Evolutionary conservation across 2,329 filamentous ascomycete species (phyloP).

Genomic region (Penicillium sclerotiorum): DNA sequence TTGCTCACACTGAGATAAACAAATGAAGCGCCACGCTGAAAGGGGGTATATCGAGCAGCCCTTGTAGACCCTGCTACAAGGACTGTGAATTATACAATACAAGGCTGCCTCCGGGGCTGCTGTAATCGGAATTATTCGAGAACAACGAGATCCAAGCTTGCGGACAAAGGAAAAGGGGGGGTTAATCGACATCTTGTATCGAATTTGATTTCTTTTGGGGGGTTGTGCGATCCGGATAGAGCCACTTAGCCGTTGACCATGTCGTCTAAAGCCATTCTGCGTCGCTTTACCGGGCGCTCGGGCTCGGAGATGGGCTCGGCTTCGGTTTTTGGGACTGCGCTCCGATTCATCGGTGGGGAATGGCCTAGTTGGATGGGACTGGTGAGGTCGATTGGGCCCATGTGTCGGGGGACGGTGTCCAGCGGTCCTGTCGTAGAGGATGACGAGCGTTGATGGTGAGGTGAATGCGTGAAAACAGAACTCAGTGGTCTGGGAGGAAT

Average conservation of each 20-base stretch:
- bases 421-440: slow-evolving; percentile 24
- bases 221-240: too few species aligned
- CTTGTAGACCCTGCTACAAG: slow-evolving; percentile 27
- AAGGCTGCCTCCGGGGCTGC: slow-evolving; percentile 20
- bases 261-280: slow-evolving; percentile 44
- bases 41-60: slow-evolving; percentile 16
- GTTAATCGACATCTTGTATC: too few species aligned
- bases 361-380: slow-evolving; percentile 21
- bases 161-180: neutral
- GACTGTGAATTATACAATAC: slow-evolving; percentile 26
- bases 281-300: slow-evolving; percentile 36
- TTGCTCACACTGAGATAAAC: slow-evolving; percentile 2
- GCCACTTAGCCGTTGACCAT: slow-evolving; percentile 45
- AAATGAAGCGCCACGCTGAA: slow-evolving; percentile 8
- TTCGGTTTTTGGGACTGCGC: slow-evolving; percentile 25
- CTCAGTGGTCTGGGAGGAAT: slow-evolving; percentile 25
- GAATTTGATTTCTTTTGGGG: too few species aligned
- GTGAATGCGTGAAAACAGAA: slow-evolving; percentile 30
- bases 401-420: slow-evolving; percentile 27
- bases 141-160: neutral
- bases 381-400: slow-evolving; percentile 21
- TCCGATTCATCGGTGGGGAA: slow-evolving; percentile 16
- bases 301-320: neutral
- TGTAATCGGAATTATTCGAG: slow-evolving; percentile 3
- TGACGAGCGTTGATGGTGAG: slow-evolving; percentile 29